Evolutionary conservation across 202 grass and related monocot genomes (phyloP).

Genomic region (Schoenoplectus tabernaemontani): DNA sequence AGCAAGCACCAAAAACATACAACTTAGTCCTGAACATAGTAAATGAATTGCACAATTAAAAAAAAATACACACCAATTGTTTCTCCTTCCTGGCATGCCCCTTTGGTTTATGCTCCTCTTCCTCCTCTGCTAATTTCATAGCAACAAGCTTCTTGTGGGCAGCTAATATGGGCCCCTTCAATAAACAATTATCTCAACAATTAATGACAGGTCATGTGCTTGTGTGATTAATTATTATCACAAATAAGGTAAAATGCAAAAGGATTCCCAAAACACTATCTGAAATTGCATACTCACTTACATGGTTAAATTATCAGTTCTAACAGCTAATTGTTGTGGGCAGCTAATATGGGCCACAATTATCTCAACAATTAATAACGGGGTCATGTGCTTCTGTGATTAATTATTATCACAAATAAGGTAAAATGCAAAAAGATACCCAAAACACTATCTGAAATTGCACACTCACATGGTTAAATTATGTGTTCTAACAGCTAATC

Average conservation of each 20-base stretch:
- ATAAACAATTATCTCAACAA: background rate
- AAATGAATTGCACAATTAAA: background rate
- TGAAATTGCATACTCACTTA: background rate
- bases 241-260: background rate
- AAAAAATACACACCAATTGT: conserved; percentile 33
- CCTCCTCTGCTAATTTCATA: conserved; percentile 69
- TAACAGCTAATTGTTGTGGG: too few relatives aligned
- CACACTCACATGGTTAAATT: background rate
- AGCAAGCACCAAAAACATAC: conserved; percentile 8
- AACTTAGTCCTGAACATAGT: conserved; percentile 2
- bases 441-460: background rate
- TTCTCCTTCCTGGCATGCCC: conserved; percentile 59
- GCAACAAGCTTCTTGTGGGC: conserved; percentile 82
- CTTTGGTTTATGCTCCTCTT: conserved; percentile 46
- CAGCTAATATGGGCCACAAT: conserved; percentile 50
- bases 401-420: background rate
- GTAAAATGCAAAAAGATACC: background rate
- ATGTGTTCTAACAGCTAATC: conserved; percentile 8
- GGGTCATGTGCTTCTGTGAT: background rate
- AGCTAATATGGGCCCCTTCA: conserved; percentile 66
- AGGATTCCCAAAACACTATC: background rate
- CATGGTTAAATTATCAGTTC: background rate
- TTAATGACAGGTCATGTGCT: background rate
- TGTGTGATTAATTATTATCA: background rate
- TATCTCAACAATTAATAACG: background rate